These are phyloP conservation scores for Tulasnella sp. DNA, from an alignment of 768 basidiomycete species.

Conservation along the genomic window DNA sequence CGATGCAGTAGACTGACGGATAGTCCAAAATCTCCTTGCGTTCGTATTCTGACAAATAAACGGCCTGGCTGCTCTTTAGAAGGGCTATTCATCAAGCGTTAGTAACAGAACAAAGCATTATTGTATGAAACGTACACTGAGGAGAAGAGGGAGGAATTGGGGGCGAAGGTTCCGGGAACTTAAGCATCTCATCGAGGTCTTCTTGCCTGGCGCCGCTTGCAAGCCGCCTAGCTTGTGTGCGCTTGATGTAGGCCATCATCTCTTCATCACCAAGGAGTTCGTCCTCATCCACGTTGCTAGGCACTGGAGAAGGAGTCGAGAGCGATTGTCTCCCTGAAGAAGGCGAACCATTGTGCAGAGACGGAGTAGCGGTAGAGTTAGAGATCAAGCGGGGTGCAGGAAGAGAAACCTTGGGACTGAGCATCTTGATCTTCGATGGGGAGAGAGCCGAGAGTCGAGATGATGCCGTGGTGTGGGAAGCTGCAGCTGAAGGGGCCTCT, in stretches of 20 bases:
- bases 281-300: constrained; percentile 75
- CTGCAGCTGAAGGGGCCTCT: constrained; percentile 40
- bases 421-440: constrained; percentile 77
- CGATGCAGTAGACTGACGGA: constrained; percentile 75
- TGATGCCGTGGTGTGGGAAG: constrained; percentile 11
- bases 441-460: constrained; percentile 76
- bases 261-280: constrained; percentile 90
- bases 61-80: constrained; percentile 60
- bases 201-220: constrained; percentile 78
- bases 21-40: constrained; percentile 88
- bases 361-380: constrained; percentile 39
- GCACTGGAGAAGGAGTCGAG: constrained; percentile 81
- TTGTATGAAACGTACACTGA: constrained; percentile 49
- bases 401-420: constrained; percentile 72
- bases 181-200: constrained; percentile 80
- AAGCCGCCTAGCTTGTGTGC: constrained; percentile 84
- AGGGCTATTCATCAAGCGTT: constrained; percentile 45
- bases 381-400: constrained; percentile 55
- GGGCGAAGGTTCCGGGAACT: constrained; percentile 85
- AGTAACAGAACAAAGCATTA: constrained; percentile 23
- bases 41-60: constrained; percentile 81
- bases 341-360: constrained; percentile 46
- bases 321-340: constrained; percentile 64
- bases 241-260: constrained; percentile 89
- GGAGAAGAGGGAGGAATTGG: constrained; percentile 66